Evolutionary conservation across 1,284 basidiomycete species (phyloP), one percentile per base, ranked within the genome.

Genomic region (Heliocybe sulcata): DNA sequence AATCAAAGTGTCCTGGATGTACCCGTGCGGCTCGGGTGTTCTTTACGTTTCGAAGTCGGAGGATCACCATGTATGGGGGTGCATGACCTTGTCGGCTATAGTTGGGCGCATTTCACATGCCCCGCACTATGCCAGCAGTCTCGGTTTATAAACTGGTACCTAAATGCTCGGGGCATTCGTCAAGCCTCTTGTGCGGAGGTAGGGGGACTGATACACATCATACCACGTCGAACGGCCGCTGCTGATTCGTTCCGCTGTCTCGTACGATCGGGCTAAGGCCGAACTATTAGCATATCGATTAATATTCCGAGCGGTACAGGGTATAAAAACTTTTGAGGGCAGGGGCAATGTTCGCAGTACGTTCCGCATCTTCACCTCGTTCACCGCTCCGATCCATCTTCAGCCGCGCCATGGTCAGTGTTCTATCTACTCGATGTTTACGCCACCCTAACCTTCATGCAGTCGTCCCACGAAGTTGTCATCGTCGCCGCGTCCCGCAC

Each of bases 401-500:
- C 71, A 57, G 63, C 47, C 69, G 69, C 58, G 61, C 60, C 52
- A 74, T 74, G 72, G 72, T 74, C 52, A 42, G 69, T 65, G 3
- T 22, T 26, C 48, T n/a, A 29, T 11, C 6, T 19, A 22, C 8
- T 31, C 20, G 51, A 31, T 23, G 20, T 6, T 10, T 4, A 9
- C 8, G 19, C 23, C 29, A 23, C 51, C 47, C 60, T 52, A n/a
- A 4, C 57, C 69, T 66, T 67, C 65, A 53, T 69, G 67, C 60
- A 59, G 65, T 76, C 69, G 67, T 65, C 75, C 49, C 82, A 87
- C 75, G 84, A 94, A 83, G 92, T 91, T 64, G 95, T 92, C 77
- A 97, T 99, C 75, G 88, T 98, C 67, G 87, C 92, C 62, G 96
- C 94, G 33, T 87, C 91, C 55, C 87, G 97, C 63, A 99, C 97